A percentile compares a stretch with the other conserved stretches of the same genome.
These are phyloP conservation scores for Dryas octopetala DNA, from an alignment of 306 rosid species.

Conservation along the genomic window DNA sequence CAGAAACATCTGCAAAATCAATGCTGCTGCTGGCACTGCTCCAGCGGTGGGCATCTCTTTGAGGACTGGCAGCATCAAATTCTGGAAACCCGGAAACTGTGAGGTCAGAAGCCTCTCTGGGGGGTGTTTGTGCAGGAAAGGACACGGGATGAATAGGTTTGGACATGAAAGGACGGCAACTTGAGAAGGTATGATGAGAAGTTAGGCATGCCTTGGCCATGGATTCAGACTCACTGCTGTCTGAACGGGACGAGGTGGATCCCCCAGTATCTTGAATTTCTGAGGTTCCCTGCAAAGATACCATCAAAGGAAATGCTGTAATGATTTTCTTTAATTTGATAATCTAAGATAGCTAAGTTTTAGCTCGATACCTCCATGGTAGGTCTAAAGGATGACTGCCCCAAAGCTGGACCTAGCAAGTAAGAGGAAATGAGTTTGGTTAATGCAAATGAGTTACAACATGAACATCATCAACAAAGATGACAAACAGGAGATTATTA, in stretches of 20 bases:
- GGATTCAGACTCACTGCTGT: conserved; percentile 73
- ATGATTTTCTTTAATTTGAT: neutral
- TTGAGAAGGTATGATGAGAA: conserved; percentile 54
- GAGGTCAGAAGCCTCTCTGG: conserved; percentile 55
- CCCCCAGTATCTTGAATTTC: conserved; percentile 54
- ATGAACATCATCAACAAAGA: conserved; percentile 8
- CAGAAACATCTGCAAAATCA: conserved; percentile 73
- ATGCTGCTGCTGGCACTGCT: conserved; percentile 81
- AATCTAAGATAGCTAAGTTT: conserved; percentile 6
- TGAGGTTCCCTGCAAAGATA: conserved; percentile 69
- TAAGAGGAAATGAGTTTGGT: conserved; percentile 30
- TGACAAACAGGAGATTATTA: neutral
- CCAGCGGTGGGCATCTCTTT: conserved; percentile 55
- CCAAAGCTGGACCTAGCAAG: conserved; percentile 56
- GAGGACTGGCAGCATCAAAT: conserved; percentile 57
- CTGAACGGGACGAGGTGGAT: conserved; percentile 59
- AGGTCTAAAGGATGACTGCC: conserved; percentile 47
- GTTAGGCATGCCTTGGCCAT: conserved; percentile 50
- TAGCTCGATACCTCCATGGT: conserved; percentile 62
- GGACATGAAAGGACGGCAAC: conserved; percentile 68
- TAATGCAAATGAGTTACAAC: conserved; percentile 10
- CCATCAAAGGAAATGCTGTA: conserved; percentile 9
- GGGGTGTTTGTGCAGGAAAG: conserved; percentile 42
- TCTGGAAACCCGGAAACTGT: conserved; percentile 43
- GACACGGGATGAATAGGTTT: conserved; percentile 80